Conservation (phyloP, 331 rosid species). For the Phaseolus coccineus region DNA sequence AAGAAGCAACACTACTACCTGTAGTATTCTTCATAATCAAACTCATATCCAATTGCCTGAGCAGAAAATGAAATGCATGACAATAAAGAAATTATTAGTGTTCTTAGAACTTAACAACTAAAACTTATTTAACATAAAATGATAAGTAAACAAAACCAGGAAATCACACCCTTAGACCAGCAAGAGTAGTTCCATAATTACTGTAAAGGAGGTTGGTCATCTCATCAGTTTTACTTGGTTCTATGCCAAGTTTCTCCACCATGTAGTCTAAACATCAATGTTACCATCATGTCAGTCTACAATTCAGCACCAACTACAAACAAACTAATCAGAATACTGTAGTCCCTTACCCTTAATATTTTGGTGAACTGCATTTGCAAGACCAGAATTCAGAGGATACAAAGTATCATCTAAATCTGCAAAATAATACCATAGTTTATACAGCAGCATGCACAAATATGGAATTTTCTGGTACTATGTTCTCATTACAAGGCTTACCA, state of each 20-base stretch:
- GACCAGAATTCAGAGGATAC: slow-evolving; percentile 77
- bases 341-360: slow-evolving; percentile 68
- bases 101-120: not conserved
- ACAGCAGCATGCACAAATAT: not conserved
- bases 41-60: slow-evolving; percentile 91
- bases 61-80: slow-evolving; percentile 32
- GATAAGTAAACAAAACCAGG: too few species aligned
- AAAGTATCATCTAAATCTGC: slow-evolving; percentile 96
- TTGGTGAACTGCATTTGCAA: slow-evolving; percentile 58
- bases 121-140: not conserved
- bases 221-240: slow-evolving; percentile 60
- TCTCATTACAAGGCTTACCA: slow-evolving; percentile 54
- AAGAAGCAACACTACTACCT: slow-evolving; percentile 48
- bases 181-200: slow-evolving; percentile 88
- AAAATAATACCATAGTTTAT: slow-evolving; percentile 7
- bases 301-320: not conserved
- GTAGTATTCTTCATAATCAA: slow-evolving; percentile 84
- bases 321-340: slow-evolving; percentile 7
- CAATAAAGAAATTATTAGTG: not conserved
- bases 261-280: slow-evolving; percentile 60
- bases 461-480: slow-evolving; percentile 15
- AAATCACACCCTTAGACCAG: slow-evolving; percentile 84
- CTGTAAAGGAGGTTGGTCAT: slow-evolving; percentile 72
- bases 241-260: slow-evolving; percentile 81
- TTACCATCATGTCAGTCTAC: slow-evolving; percentile 17